These are phyloP conservation scores for Xylariaceae sp. DNA, from an alignment of 2,329 filamentous ascomycete genomes.

Conservation along the genomic window DNA sequence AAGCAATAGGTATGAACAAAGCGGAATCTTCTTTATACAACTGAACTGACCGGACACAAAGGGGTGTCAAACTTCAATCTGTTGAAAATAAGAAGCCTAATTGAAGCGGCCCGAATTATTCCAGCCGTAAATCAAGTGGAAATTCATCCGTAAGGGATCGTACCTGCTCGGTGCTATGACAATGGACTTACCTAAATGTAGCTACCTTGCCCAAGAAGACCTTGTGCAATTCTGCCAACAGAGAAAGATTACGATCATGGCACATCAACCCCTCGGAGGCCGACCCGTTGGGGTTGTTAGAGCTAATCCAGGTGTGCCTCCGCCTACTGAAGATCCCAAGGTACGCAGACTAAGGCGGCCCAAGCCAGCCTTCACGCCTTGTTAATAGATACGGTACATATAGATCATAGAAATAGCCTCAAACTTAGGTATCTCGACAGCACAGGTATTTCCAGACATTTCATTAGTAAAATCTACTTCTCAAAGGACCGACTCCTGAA, in stretches of 20 bases:
- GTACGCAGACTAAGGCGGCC: conserved; percentile 7
- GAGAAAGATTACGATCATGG: conserved; percentile 13
- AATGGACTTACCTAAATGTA: conserved; percentile 4
- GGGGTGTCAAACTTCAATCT: conserved; percentile 15
- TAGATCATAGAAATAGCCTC: conserved; percentile 10
- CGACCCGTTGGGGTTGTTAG: conserved; percentile 14
- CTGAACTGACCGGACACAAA: conserved; percentile 3
- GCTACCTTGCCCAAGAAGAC: conserved; percentile 15
- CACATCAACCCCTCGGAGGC: conserved; percentile 15
- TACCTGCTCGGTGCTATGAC: neutral
- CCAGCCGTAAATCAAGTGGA: conserved; percentile 16
- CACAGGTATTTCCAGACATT: too few relatives aligned
- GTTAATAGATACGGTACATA: neutral
- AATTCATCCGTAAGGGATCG: conserved; percentile 10
- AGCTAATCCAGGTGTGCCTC: conserved; percentile 9
- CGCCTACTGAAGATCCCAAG: conserved; percentile 12
- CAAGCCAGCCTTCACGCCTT: neutral
- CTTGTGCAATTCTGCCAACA: conserved; percentile 10
- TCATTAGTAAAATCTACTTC: too few relatives aligned
- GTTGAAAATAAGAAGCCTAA: conserved; percentile 11
- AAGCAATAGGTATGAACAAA: conserved; percentile 14
- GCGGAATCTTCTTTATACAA: neutral
- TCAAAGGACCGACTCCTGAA: too few relatives aligned
- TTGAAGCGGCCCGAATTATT: conserved; percentile 9
- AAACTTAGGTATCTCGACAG: conserved; percentile 9